Base-by-base conservation (phyloP, 1,284 basidiomycete species). In the Irpex sp. region DNA sequence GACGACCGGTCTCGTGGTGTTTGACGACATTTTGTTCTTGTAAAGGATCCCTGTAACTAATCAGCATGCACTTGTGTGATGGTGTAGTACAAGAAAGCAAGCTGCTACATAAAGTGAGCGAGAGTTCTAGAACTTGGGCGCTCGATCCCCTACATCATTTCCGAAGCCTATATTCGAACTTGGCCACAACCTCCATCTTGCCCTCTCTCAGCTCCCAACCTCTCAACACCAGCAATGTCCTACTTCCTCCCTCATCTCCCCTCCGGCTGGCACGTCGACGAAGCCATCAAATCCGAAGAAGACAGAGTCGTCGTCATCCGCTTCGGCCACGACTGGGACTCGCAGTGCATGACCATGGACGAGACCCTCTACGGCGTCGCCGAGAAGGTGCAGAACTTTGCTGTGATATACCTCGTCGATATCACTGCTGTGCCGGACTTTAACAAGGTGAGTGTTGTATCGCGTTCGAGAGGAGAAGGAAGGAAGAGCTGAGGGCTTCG, bases 341-440 rank as follows among this genome's bases (percentile, higher is more conserved):
- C 86, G 1, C 91, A 97, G 67, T 99, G 97, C 79, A 98, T 98
- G 97, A 91, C 89, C 39, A 98, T 98, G 95, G 97, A 99, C 80
- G 97, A 99, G 78, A 98, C 95, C 2, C 86, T 99, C 17, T 94
- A 95, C 75, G 83, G 86, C 9, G 91, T 98, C 58, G 90, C 93
- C 1, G 97, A 98, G 77, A 96, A 95, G 76, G 95, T 99, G 3
- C 95, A 97, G 79, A 98, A 99, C 79, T 98, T 97, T 77, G 96
- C 95, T 1, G 95, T 98, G 67, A 93, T 98, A 68, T 99, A 97
- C 74, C 82, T 98, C 11, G 90, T 91, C 33, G 97, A 99, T 75
- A 98, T 97, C 72, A 98, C 95, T 0, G 89, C 95, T 68, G 97
- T 99, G 1, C 97, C 97, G 1, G 97, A 99, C 74, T 99, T 99